A percentile compares a stretch with the other conserved stretches of the same genome.
phyloP scores from a whole-genome alignment of 306 rosid genomes.

The Spatholobus suberectus region DNA sequence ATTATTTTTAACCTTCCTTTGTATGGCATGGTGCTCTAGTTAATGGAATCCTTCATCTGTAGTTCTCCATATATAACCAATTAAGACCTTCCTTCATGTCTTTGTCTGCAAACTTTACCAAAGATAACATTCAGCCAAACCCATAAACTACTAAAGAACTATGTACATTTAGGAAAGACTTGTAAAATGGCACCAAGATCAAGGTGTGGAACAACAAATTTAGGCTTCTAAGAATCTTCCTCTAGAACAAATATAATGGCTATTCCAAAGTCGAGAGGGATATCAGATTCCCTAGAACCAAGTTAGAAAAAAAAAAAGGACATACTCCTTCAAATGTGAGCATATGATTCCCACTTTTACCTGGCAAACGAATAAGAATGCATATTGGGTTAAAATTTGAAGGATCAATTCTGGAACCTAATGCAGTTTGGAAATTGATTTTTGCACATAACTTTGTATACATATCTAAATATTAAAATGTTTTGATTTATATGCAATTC shows the following conservation, averaged over 20 bases:
- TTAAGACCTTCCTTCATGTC: slow-evolving; percentile 49
- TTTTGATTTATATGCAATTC: slow-evolving; percentile 33
- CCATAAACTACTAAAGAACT: slow-evolving; percentile 21
- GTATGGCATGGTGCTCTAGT: slow-evolving; percentile 59
- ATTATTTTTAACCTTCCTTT: slow-evolving; percentile 40
- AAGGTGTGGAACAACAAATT: slow-evolving; percentile 41
- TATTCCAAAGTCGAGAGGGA: slow-evolving; percentile 63
- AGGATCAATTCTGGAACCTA: slow-evolving; percentile 72
- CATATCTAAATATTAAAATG: slow-evolving; percentile 9
- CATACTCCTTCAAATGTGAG: slow-evolving; percentile 53
- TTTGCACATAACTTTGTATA: slow-evolving; percentile 31
- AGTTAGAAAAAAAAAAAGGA: slow-evolving; percentile 39
- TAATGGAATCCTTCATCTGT: slow-evolving; percentile 69
- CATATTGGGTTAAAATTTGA: slow-evolving; percentile 44
- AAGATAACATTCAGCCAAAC: slow-evolving; percentile 38
- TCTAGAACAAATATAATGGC: slow-evolving; percentile 47
- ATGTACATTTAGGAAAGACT: slow-evolving; percentile 37
- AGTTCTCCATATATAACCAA: slow-evolving; percentile 51
- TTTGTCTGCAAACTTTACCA: slow-evolving; percentile 48
- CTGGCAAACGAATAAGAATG: slow-evolving; percentile 62
- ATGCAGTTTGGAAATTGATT: slow-evolving; percentile 56
- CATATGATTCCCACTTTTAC: slow-evolving; percentile 82
- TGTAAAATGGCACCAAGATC: slow-evolving; percentile 46
- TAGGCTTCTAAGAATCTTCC: slow-evolving; percentile 62
- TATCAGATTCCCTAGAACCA: slow-evolving; percentile 58